Base-by-base conservation (phyloP, 495 filamentous ascomycete genomes). In the Neurospora sp. region DNA sequence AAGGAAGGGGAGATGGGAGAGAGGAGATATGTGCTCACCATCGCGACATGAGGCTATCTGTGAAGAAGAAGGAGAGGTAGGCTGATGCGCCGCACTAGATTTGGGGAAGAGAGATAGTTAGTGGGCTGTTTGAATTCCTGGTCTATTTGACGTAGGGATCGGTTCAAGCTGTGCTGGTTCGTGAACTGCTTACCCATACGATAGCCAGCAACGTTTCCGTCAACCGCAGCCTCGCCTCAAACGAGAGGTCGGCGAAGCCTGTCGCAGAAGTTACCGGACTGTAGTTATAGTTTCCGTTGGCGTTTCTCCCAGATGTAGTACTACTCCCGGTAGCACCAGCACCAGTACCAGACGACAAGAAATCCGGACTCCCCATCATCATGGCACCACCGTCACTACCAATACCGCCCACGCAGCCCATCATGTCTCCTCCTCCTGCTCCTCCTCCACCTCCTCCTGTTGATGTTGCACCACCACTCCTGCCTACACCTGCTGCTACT, bases 21-120 rank as follows among this genome's bases (percentile, higher is more conserved):
- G 45, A 5, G 19, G 21, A 59, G 21, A 13, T 28, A 28, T 24
- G 45, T 31, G 34, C 73, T n/a, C 74, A 92, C 93, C 93, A 96
- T 80, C 93, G 90, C 75, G 91, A 94, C 93, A 97, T 97, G 78
- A 96, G 90, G 82, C 92, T 93, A 83, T 97, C 93, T 73, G 92
- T 94, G 82, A 96, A 95, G 83, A 94, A 92, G 81, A 94, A 96
- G 72, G 92, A 93, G 79, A 96, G 88, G 82, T 94, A 94, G 70
- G 90, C 93, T 45, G 92, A 93, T 81, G 92, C 90, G 79, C 85
- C 88, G 85, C 93, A 94, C 93, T 94, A 71, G 70, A 73, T 31
- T n/a, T 37, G 17, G 15, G 3, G 37, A 48, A 48, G 17, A 45
- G 59, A n/a, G 8, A 45, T 10, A 3, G 19, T 62, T 24, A 36